A percentile compares a stretch with the other conserved stretches of the same genome.
Conservation (phyloP, 2,329 filamentous ascomycete genomes). For the Colletotrichum liaoningense region DNA sequence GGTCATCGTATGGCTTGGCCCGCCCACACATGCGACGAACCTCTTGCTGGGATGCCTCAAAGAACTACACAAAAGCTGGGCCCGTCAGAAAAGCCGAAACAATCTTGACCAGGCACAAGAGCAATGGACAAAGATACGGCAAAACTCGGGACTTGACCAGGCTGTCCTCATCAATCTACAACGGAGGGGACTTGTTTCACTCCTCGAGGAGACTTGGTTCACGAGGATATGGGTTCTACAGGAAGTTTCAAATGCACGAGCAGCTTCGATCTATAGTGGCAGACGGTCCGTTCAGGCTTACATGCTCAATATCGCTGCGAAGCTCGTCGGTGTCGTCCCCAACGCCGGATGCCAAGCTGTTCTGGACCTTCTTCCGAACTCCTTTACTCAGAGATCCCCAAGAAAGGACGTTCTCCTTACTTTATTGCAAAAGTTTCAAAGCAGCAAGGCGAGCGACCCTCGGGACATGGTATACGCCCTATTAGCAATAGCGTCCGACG, state of each 20-base stretch:
- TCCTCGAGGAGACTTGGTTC: constrained; percentile 1
- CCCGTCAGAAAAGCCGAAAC: not conserved
- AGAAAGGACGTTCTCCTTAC: not conserved
- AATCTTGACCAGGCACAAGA: not conserved
- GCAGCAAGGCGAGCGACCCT: not conserved
- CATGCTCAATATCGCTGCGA: not conserved
- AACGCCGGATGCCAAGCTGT: not conserved
- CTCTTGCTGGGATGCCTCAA: not conserved
- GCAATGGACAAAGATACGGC: not conserved
- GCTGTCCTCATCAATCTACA: not conserved
- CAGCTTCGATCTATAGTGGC: not conserved
- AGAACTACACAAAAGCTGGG: not conserved
- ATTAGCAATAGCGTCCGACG: not conserved
- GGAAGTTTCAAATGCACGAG: not conserved
- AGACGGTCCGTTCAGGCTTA: not conserved
- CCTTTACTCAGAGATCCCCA: not conserved
- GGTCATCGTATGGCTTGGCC: constrained; percentile 29
- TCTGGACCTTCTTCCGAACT: not conserved
- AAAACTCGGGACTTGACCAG: not conserved
- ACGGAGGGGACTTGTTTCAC: not conserved
- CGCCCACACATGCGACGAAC: not conserved
- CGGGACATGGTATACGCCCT: constrained; percentile 9
- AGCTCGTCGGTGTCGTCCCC: not conserved
- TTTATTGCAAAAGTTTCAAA: not conserved
- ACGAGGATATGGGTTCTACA: constrained; percentile 14